These are phyloP conservation scores for Jacaranda mimosifolia DNA, from an alignment of 257 asterid genomes.

Conservation along the genomic window DNA sequence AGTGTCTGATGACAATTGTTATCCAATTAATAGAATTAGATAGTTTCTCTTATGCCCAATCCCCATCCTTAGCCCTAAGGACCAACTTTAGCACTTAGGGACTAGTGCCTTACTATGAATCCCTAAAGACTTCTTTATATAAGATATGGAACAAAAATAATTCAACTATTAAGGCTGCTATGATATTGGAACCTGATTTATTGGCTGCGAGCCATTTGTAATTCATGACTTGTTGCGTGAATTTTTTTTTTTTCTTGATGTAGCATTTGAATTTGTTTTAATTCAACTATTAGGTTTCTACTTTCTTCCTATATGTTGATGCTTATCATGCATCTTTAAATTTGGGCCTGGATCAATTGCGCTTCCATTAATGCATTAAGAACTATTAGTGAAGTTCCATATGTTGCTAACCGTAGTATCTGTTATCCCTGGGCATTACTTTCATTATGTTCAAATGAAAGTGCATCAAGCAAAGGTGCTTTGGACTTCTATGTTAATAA, in stretches of 20 bases:
- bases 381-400: constrained; percentile 27
- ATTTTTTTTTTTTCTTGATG: too few relatives aligned
- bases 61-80: constrained; percentile 11
- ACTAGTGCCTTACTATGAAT: constrained; percentile 10
- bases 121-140: neutral
- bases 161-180: constrained; percentile 5
- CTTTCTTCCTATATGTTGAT: constrained; percentile 17
- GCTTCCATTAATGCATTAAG: constrained; percentile 19
- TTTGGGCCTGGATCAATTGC: constrained; percentile 21
- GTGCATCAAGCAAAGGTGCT: constrained; percentile 87
- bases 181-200: constrained; percentile 24
- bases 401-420: constrained; percentile 27
- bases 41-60: constrained; percentile 1
- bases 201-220: constrained; percentile 16
- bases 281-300: constrained; percentile 10
- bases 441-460: constrained; percentile 86
- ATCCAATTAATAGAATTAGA: constrained; percentile 10
- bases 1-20: constrained; percentile 24
- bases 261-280: too few relatives aligned
- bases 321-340: constrained; percentile 10
- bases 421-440: constrained; percentile 74
- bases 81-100: constrained; percentile 13
- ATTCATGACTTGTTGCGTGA: constrained; percentile 19
- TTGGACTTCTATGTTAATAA: constrained; percentile 84
- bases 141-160: neutral